Evolutionary conservation across 2,329 filamentous ascomycete species (phyloP), one percentile per base, ranked within the genome.

Genomic region (Pseudopithomyces chartarum): DNA sequence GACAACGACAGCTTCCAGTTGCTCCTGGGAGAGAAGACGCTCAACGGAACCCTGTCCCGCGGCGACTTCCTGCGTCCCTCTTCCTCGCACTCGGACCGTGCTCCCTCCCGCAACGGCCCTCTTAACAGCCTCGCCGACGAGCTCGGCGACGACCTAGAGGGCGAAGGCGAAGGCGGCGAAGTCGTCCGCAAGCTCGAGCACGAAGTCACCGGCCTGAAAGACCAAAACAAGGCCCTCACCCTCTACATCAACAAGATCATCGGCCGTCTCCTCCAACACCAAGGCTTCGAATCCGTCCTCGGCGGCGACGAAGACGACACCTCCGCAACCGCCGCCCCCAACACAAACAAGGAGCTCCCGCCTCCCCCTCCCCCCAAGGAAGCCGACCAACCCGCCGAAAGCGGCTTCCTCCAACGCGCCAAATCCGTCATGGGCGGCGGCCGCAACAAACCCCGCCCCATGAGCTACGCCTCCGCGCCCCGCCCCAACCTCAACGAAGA

Each of bases 171-270:
- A 23, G 86, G 88, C 32, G 67, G 61, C 7, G 71, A 75, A 32
- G 59, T 66, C 54, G 64, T 85, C 63, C 88, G 88, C 67, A 87
- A 86, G 51, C 81, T 95, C 12, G 93, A 97, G 73, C 78, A 82
- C 11, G 94, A 98, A 68, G 77, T 95, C 64, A 92, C 90, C 76
- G 83, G 85, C 8, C 81, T 91, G 66, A 94, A 91, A 79, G 94
- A 97, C 74, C 89, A 97, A 80, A 98, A 99, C 82, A 98, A 98
- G 81, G 95, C 95, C 29, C 82, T 99, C 66, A 96, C 92, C 22
- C 82, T 98, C 63, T 99, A 99, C 80, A 97, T 99, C 81, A 97
- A 98, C 85, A 96, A 95, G 80, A 98, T 99, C 75, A 97, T 99
- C 74, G 95, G 95, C 75, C 90, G 95, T 55, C 86, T 99, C 43